A percentile compares a stretch with the other conserved stretches of the same genome.
Conservation (phyloP, 495 filamentous ascomycete genomes). For the Penicillium silybi region DNA sequence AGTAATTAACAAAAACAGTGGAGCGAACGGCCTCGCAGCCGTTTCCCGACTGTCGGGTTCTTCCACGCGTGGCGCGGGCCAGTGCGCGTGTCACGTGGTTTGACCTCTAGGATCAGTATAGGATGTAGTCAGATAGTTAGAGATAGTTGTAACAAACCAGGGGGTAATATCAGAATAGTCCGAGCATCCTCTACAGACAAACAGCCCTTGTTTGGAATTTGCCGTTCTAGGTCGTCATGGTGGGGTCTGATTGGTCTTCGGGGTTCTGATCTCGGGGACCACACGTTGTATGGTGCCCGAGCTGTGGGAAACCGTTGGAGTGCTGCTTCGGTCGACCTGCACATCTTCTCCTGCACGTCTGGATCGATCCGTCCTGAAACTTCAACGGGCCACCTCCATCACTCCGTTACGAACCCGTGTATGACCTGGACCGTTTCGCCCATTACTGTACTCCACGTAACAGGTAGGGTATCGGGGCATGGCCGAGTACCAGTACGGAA, state of each 20-base stretch:
- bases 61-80: conserved; percentile 25
- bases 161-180: too few species aligned
- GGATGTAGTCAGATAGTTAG: too few species aligned
- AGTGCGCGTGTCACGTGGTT: conserved; percentile 18
- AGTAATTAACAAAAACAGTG: conserved; percentile 21
- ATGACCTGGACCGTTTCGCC: not conserved
- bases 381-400: too few species aligned
- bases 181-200: not conserved
- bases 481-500: not conserved
- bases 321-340: not conserved
- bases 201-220: not conserved
- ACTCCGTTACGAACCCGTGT: not conserved
- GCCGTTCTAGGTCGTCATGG: not conserved
- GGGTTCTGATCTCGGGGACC: conserved; percentile 29
- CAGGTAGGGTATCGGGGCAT: not conserved
- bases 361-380: not conserved
- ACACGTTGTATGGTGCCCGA: conserved; percentile 23
- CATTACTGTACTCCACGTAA: not conserved
- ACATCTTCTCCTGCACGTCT: not conserved
- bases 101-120: not conserved
- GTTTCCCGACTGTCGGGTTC: conserved; percentile 43
- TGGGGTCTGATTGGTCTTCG: conserved; percentile 16
- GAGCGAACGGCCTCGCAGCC: conserved; percentile 43
- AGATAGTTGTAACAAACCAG: too few species aligned
- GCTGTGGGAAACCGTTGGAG: conserved; percentile 23